A percentile compares a stretch with the other conserved stretches of the same genome.
These are phyloP conservation scores for Scytalidium lignicola DNA, from an alignment of 2,329 filamentous ascomycete species.

Conservation along the genomic window DNA sequence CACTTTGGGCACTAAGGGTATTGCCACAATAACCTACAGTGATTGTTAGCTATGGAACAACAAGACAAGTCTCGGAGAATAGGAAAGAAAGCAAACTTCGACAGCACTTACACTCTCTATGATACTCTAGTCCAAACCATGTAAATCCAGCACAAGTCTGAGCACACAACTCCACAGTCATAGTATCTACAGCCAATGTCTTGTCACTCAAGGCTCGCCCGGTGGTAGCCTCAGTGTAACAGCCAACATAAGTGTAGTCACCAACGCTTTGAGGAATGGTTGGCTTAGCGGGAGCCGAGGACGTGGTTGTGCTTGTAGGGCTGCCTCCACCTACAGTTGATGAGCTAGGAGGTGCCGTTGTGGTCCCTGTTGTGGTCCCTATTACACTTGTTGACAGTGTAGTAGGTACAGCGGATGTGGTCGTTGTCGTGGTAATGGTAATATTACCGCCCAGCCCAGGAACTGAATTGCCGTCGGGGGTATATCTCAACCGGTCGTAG, in stretches of 20 bases:
- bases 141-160: slow-evolving; percentile 19
- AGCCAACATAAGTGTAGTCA: slow-evolving; percentile 27
- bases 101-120: slow-evolving; percentile 18
- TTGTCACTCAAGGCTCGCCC: slow-evolving; percentile 19
- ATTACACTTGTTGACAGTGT: slow-evolving; percentile 3
- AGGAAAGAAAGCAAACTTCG: neutral
- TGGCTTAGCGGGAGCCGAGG: slow-evolving; percentile 13
- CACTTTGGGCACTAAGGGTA: slow-evolving; percentile 13
- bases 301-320: neutral
- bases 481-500: slow-evolving; percentile 26
- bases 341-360: too few relatives aligned
- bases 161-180: slow-evolving; percentile 25
- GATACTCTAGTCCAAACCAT: slow-evolving; percentile 31
- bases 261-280: slow-evolving; percentile 14
- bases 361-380: neutral
- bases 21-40: slow-evolving; percentile 23
- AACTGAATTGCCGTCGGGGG: slow-evolving; percentile 15
- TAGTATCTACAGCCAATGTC: slow-evolving; percentile 14
- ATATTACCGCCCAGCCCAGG: slow-evolving; percentile 6
- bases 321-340: neutral
- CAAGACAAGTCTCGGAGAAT: too few relatives aligned
- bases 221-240: slow-evolving; percentile 26
- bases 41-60: too few relatives aligned
- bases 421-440: slow-evolving; percentile 4
- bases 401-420: slow-evolving; percentile 2